Evolutionary conservation across 495 filamentous ascomycete genomes (phyloP).

Genomic region (Podospora didyma): DNA sequence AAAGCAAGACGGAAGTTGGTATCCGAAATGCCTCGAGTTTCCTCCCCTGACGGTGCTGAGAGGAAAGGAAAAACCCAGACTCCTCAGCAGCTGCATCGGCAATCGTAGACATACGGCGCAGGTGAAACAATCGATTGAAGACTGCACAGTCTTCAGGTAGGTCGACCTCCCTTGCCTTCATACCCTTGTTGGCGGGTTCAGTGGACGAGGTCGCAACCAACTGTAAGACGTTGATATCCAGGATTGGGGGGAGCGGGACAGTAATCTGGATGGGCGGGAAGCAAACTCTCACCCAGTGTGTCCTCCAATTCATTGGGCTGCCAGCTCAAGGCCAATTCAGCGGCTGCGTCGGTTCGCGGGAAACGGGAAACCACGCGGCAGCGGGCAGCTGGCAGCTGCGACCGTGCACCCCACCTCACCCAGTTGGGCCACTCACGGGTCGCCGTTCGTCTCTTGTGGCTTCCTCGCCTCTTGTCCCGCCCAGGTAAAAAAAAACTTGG

Average conservation of each 20-base stretch:
- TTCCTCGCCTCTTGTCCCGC: no score
- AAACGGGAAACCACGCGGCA: neutral
- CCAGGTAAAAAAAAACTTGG: neutral
- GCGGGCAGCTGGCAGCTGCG: neutral
- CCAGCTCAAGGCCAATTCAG: neutral
- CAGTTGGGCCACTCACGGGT: neutral
- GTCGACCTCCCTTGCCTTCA: neutral
- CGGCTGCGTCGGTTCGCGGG: slow-evolving; percentile 3
- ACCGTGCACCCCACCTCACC: neutral
- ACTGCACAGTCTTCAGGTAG: neutral
- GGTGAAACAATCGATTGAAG: neutral
- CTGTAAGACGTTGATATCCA: neutral
- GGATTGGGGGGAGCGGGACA: neutral
- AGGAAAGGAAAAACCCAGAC: no score
- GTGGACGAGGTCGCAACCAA: neutral
- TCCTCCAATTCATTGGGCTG: neutral
- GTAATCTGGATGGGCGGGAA: neutral
- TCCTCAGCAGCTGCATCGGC: neutral
- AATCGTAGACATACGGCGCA: neutral
- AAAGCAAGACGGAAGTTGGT: no score
- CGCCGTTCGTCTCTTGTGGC: no score
- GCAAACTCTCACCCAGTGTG: neutral
- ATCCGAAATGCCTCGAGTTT: no score
- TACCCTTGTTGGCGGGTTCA: neutral
- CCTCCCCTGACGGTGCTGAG: no score